phyloP scores from a whole-genome alignment of 1,284 basidiomycete genomes.

The Ustilago esculenta region DNA sequence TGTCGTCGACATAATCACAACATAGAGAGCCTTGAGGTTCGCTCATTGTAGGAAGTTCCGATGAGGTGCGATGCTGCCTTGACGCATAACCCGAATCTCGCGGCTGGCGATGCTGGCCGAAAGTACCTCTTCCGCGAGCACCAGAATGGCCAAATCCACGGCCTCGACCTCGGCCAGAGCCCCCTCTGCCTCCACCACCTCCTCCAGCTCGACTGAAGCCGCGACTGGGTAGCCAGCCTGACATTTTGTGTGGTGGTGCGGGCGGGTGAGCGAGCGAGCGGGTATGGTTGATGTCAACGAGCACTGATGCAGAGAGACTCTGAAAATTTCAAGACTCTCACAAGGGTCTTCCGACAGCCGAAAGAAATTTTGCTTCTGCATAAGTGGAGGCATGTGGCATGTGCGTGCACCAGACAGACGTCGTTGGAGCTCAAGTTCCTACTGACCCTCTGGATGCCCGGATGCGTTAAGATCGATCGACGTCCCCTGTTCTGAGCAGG shows the following conservation, averaged over 20 bases:
- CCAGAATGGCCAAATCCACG: constrained; percentile 3
- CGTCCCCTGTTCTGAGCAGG: too few relatives aligned
- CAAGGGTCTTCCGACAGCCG: constrained; percentile 37
- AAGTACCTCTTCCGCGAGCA: constrained; percentile 19
- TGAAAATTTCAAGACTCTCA: too few relatives aligned
- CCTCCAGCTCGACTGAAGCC: constrained; percentile 12
- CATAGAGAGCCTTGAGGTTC: constrained; percentile 17
- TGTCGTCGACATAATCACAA: constrained; percentile 39
- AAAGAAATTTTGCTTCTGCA: constrained; percentile 1
- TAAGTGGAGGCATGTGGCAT: constrained; percentile 3
- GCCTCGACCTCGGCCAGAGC: constrained; percentile 15
- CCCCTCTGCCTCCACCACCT: constrained; percentile 19
- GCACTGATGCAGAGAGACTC: background rate
- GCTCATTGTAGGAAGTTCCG: background rate
- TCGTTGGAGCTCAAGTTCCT: too few relatives aligned
- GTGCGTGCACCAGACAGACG: background rate
- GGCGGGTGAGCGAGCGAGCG: background rate
- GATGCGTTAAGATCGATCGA: too few relatives aligned
- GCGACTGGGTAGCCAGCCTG: constrained; percentile 1
- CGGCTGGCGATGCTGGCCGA: constrained; percentile 28
- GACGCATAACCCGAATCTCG: constrained; percentile 34
- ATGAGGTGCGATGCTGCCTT: constrained; percentile 5
- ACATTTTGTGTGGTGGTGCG: constrained; percentile 8
- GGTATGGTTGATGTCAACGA: background rate
- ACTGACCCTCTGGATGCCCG: too few relatives aligned